Base-by-base conservation (phyloP, 768 basidiomycete genomes). In the Russula ochroleuca region DNA sequence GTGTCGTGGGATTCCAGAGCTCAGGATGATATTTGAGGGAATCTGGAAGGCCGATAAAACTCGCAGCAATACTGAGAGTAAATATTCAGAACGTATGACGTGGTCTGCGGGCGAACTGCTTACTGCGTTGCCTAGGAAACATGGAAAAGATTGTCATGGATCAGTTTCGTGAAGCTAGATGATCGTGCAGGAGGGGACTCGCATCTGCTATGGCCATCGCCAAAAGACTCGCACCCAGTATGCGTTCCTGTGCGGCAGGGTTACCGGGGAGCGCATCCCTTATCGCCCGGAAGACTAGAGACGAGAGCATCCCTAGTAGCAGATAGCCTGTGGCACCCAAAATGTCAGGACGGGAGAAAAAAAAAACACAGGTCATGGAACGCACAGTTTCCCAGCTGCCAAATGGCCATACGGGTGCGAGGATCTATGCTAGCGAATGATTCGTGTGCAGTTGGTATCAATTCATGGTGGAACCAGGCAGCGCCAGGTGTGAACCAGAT, bases 191-290 rank as follows among this genome's bases (percentile, higher is more conserved):
- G 71, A 28, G n/a, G n/a, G n/a, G 35, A 72, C 86, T 71, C 67
- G 90, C 90, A 73, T 92, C 88, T 47, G 84, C 88, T 62, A 89
- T 74, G 5, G 83, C 85, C 52, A 90, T 78, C 2, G 85, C 85
- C 41, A 79, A 76, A 59, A 90, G 75, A 59, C 80, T 78, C 3
- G 85, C 81, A 25, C 87, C 86, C 11, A 90, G 68, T 58, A 91
- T 81, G 53, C 82, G 81, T 69, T 91, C 88, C 71, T 90, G 88
- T 3, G 82, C 82, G 21, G 76, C 78, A 3, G 81, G 83, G 68
- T 87, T 79, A 51, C 80, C 68, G 0, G 79, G 78, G 17, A 90
- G 71, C 0, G 85, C 75, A 68, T 89, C 85, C 64, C 86, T 75
- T 28, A 85, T 78, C 2, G 85, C 85, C 28, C 88, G 83, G 70